These are phyloP conservation scores for Penicillium manginii DNA, from an alignment of 495 filamentous ascomycete species.

Conservation along the genomic window DNA sequence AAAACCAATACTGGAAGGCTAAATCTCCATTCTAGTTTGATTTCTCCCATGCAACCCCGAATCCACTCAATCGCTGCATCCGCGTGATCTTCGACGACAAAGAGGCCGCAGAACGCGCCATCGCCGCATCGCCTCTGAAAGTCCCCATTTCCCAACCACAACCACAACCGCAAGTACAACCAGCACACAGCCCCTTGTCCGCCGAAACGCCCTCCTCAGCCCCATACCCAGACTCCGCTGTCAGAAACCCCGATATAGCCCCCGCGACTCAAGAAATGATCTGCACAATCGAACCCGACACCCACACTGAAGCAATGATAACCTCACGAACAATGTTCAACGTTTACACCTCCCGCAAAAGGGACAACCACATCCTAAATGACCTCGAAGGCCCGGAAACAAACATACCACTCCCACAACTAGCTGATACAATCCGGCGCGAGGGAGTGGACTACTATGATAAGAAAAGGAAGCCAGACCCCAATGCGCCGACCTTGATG, in stretches of 20 bases:
- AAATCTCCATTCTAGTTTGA: slow-evolving; percentile 16
- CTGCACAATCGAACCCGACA: slow-evolving; percentile 31
- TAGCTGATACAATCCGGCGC: slow-evolving; percentile 36
- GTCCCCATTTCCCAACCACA: slow-evolving; percentile 18
- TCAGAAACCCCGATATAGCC: not conserved
- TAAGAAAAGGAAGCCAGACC: not conserved
- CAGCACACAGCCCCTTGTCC: slow-evolving; percentile 1
- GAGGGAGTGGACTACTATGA: not conserved
- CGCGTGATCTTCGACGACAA: slow-evolving; percentile 43
- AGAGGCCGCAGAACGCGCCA: slow-evolving; percentile 37
- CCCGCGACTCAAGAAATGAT: slow-evolving; percentile 8
- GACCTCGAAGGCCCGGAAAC: slow-evolving; percentile 32
- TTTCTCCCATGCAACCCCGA: slow-evolving; percentile 17
- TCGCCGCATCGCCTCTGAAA: slow-evolving; percentile 38
- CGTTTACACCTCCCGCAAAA: slow-evolving; percentile 4
- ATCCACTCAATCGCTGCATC: slow-evolving; percentile 17
- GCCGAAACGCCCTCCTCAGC: not conserved
- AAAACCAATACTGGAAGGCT: not conserved
- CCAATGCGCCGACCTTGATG: slow-evolving; percentile 27
- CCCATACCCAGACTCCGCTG: not conserved
- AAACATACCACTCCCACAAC: slow-evolving; percentile 29
- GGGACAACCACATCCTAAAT: slow-evolving; percentile 18
- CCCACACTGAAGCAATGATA: slow-evolving; percentile 15
- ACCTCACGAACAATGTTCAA: slow-evolving; percentile 13
- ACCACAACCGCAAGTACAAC: not conserved